These are phyloP conservation scores for Xylariaceae sp. DNA, from an alignment of 2,329 filamentous ascomycete genomes.

Conservation along the genomic window DNA sequence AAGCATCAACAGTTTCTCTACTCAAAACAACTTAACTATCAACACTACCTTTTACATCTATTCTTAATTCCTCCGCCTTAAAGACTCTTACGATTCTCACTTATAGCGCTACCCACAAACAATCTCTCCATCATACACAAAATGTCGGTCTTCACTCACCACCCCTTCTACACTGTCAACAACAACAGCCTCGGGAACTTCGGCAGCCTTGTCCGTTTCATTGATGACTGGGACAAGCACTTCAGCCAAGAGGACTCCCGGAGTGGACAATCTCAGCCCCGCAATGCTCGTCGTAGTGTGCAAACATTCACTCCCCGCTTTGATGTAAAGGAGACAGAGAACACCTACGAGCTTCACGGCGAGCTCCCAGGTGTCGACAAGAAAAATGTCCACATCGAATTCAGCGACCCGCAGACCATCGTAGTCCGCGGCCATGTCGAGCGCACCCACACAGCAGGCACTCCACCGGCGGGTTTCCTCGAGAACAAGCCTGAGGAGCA, in stretches of 20 bases:
- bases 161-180: constrained; percentile 53
- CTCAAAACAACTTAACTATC: constrained; percentile 37
- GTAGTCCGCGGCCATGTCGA: constrained; percentile 73
- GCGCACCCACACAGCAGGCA: constrained; percentile 63
- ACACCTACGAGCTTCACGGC: constrained; percentile 77
- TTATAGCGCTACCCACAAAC: constrained; percentile 14
- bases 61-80: background rate
- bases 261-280: constrained; percentile 9
- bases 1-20: constrained; percentile 16
- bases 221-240: constrained; percentile 68
- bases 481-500: constrained; percentile 43
- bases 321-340: constrained; percentile 73
- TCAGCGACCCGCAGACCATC: constrained; percentile 76
- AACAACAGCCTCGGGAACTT: constrained; percentile 63
- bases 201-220: constrained; percentile 66
- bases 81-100: constrained; percentile 19
- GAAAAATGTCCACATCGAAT: constrained; percentile 77
- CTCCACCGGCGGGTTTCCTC: constrained; percentile 55
- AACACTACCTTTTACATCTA: constrained; percentile 7
- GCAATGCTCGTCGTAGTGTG: constrained; percentile 19
- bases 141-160: constrained; percentile 65
- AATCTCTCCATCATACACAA: constrained; percentile 43
- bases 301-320: constrained; percentile 74
- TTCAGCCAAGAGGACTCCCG: constrained; percentile 40
- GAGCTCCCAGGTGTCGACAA: constrained; percentile 79